Percentiles rank a stretch among this genome's conserved stretches.
phyloP scores from a whole-genome alignment of 2,329 filamentous ascomycete genomes.

The Cytospora chrysosperma region DNA sequence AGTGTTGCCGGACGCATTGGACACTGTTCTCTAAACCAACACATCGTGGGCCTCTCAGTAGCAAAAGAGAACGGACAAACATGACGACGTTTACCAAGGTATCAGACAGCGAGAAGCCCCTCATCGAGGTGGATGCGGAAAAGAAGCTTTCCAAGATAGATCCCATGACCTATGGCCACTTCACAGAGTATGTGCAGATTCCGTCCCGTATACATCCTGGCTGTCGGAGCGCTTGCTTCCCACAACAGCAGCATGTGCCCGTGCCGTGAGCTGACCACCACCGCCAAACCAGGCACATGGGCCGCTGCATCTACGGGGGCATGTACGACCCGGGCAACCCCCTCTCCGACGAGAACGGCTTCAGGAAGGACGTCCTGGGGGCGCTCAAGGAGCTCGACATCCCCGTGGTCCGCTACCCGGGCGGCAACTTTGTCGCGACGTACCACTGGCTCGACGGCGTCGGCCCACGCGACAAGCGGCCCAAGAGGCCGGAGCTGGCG shows the following conservation, averaged over 20 bases:
- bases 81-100: conserved; percentile 77
- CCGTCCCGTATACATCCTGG: neutral
- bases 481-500: conserved; percentile 67
- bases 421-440: conserved; percentile 80
- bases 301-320: conserved; percentile 82
- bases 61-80: conserved; percentile 9
- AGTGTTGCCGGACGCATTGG: neutral
- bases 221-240: neutral
- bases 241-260: neutral
- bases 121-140: conserved; percentile 63
- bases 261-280: conserved; percentile 1
- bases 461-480: conserved; percentile 69
- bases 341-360: conserved; percentile 72
- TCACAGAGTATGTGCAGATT: conserved; percentile 65
- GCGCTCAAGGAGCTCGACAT: conserved; percentile 72
- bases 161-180: conserved; percentile 79
- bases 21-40: neutral
- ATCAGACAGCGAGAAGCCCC: conserved; percentile 56
- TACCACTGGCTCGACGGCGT: conserved; percentile 82
- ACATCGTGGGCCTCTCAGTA: conserved; percentile 4
- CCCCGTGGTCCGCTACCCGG: conserved; percentile 77
- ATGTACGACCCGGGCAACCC: conserved; percentile 76
- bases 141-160: conserved; percentile 72
- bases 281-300: conserved; percentile 67
- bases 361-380: conserved; percentile 74